These are phyloP conservation scores for Phytopythium cucurbitacearum DNA, from an alignment of 352 stramenopile species.

Conservation along the genomic window DNA sequence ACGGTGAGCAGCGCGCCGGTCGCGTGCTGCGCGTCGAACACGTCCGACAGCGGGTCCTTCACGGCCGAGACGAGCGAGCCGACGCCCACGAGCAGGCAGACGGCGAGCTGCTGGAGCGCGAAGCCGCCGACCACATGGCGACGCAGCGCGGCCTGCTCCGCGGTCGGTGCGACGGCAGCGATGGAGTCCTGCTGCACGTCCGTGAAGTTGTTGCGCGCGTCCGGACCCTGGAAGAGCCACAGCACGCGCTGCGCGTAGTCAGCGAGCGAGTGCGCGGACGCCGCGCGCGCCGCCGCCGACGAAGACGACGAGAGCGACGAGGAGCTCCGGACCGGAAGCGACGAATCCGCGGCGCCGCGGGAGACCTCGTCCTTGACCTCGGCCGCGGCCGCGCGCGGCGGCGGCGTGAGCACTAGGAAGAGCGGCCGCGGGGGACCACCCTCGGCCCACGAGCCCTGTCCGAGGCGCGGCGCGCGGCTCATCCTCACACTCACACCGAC, in stretches of 20 bases:
- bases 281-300: not conserved
- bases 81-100: conserved; percentile 2
- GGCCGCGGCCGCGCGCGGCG: not conserved
- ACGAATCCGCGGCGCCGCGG: not conserved
- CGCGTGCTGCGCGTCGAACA: not conserved
- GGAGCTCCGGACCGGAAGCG: not conserved
- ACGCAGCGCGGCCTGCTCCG: conserved; percentile 1
- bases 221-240: not conserved
- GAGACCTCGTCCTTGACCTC: conserved; percentile 2
- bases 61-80: not conserved
- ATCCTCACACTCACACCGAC: too few species aligned
- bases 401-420: conserved; percentile 5
- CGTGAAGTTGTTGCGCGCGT: not conserved
- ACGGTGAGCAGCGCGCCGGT: not conserved
- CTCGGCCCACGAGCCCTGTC: too few species aligned
- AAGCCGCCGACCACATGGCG: conserved; percentile 2
- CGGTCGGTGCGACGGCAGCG: not conserved
- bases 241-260: conserved; percentile 3
- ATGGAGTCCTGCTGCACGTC: not conserved
- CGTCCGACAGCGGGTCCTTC: not conserved
- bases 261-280: conserved; percentile 2
- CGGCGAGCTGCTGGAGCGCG: conserved; percentile 4
- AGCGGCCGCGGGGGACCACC: not conserved
- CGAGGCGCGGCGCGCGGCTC: too few species aligned
- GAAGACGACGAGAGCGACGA: conserved; percentile 1